Evolutionary conservation across 495 filamentous ascomycete species (phyloP), one percentile per base, ranked within the genome.

Genomic region (Pyrenopolyporus hunteri): DNA sequence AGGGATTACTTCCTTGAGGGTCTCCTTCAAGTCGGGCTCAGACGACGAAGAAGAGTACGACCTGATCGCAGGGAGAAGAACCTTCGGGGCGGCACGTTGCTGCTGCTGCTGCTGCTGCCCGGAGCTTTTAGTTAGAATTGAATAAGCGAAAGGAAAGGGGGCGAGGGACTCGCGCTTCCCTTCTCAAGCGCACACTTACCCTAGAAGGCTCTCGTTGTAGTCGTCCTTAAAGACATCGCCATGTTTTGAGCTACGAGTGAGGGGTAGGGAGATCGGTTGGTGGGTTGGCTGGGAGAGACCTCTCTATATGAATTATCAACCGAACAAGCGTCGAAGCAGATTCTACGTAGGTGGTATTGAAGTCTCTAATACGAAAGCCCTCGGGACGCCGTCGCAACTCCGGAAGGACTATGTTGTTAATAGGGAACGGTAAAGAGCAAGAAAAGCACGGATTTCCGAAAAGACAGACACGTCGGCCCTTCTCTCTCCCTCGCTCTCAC

Each of bases 21-120:
- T 89, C 22, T 86, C 79, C 74, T 97, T 98, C 70, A 98, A 86
- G 67, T 94, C 89, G 57, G 87, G 90, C 69, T 97, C 92, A 29
- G 87, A 79, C 47, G n/a, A n/a, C n/a, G 88, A 83, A 25, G 89
- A 78, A 47, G 89, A 83, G 74, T 91, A 91, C 57, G 57, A 74
- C 62, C 86, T 78, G 32, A 62, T 68, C 20, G 65, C 52, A 56
- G 71, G 63, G 43, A 71, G 33, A 46, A 63, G 26, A 23, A 57
- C 49, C 3, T 70, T 29, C 42, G 66, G 70, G 20, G 58, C 60
- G 51, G 70, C 67, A 62, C 72, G 57, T 51, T 72, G 75, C 76
- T 78, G 57, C 43, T n/a, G n/a, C n/a, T n/a, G n/a, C n/a, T n/a
- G n/a, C n/a, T n/a, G n/a, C n/a, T n/a, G n/a, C n/a, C n/a, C n/a